Conservation (phyloP, 2,329 filamentous ascomycete genomes). For the Epichloe brachyelytri region DNA sequence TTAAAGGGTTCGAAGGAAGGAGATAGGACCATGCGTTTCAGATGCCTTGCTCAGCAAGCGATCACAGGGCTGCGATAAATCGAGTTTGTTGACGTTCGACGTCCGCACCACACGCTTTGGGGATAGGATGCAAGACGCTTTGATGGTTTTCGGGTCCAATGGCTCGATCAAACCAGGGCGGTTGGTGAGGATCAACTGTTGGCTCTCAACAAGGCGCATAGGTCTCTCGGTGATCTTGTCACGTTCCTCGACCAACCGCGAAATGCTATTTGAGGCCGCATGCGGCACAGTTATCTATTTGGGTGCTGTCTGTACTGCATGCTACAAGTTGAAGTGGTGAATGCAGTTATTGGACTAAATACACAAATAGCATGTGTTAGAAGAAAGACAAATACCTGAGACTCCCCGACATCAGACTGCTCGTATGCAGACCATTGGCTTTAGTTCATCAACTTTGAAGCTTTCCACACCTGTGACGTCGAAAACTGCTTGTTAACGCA, state of each 20-base stretch:
- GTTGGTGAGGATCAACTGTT: constrained; percentile 7
- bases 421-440: background rate
- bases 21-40: constrained; percentile 2
- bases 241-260: constrained; percentile 5
- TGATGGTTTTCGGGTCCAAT: constrained; percentile 4
- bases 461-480: background rate
- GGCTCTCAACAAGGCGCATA: constrained; percentile 5
- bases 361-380: constrained; percentile 6
- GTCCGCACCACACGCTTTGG: constrained; percentile 2
- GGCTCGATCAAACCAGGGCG: constrained; percentile 7
- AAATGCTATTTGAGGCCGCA: constrained; percentile 10
- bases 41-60: constrained; percentile 5
- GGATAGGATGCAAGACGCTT: constrained; percentile 3
- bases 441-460: background rate
- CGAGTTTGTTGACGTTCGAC: background rate
- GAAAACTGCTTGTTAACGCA: background rate
- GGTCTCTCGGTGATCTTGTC: constrained; percentile 7
- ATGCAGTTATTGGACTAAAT: background rate
- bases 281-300: constrained; percentile 7
- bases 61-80: background rate
- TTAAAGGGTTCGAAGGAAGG: background rate
- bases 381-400: background rate
- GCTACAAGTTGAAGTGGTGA: background rate
- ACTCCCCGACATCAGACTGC: background rate
- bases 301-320: background rate